Conservation (phyloP, 1,284 basidiomycete species). For the Rhizoctonia solani region DNA sequence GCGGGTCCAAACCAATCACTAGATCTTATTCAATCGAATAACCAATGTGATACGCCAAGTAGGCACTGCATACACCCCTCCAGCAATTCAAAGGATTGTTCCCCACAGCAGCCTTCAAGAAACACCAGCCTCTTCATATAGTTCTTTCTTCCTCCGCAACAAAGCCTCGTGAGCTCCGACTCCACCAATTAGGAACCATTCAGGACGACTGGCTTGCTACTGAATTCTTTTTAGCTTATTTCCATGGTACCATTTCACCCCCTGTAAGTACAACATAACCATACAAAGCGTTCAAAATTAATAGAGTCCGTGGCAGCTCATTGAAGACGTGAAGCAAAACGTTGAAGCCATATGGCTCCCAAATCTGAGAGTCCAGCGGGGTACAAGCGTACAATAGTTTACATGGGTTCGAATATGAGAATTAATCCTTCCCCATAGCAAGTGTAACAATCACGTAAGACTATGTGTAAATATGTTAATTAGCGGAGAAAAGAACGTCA, state of each 20-base stretch:
- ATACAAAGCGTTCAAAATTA: background rate
- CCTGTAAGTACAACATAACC: constrained; percentile 55
- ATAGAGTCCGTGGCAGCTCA: background rate
- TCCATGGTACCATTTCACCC: constrained; percentile 71
- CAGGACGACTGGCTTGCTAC: constrained; percentile 74
- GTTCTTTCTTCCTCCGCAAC: constrained; percentile 59
- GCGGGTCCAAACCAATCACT: constrained; percentile 26
- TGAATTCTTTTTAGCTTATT: constrained; percentile 73
- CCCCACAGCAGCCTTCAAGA: constrained; percentile 66
- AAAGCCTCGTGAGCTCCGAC: constrained; percentile 59
- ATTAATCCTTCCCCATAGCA: constrained; percentile 1
- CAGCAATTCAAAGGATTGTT: constrained; percentile 75
- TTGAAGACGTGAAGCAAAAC: constrained; percentile 21
- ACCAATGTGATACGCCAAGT: constrained; percentile 14
- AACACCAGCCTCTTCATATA: constrained; percentile 69
- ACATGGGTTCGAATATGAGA: background rate
- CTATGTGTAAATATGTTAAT: background rate
- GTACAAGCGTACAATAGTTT: background rate
- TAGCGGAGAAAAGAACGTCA: background rate
- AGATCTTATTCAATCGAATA: background rate
- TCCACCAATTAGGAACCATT: constrained; percentile 70
- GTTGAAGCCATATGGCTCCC: constrained; percentile 6
- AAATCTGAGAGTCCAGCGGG: background rate
- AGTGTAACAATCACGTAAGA: constrained; percentile 61
- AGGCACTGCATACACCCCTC: constrained; percentile 62